phyloP scores from a whole-genome alignment of 805 yeast genomes.

The Priceomyces melissophilus region DNA sequence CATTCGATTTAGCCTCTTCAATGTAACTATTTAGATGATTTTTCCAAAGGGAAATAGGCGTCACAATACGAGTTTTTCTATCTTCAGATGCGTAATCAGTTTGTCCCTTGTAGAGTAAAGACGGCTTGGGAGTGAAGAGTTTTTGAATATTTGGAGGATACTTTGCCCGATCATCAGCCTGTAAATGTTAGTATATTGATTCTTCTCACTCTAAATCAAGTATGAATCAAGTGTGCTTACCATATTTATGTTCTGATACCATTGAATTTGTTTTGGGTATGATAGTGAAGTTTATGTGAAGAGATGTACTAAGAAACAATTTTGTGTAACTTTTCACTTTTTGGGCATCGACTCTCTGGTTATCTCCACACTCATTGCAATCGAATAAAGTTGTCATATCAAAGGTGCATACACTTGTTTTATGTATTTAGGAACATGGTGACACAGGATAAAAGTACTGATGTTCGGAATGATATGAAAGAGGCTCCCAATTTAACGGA shows the following conservation, averaged over 20 bases:
- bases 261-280: background rate
- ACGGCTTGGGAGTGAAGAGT: constrained; percentile 57
- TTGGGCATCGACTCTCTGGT: no score
- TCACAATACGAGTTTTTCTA: constrained; percentile 45
- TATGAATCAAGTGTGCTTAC: background rate
- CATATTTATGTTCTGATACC: background rate
- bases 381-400: no score
- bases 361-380: no score
- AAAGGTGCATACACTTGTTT: no score
- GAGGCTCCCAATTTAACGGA: constrained; percentile 13
- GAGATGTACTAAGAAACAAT: no score
- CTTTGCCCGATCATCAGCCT: constrained; percentile 20
- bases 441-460: background rate
- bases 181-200: constrained; percentile 2
- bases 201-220: background rate
- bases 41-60: constrained; percentile 42
- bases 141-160: constrained; percentile 44
- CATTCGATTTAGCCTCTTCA: constrained; percentile 13
- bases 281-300: no score
- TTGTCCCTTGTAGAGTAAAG: constrained; percentile 48
- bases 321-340: no score
- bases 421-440: background rate
- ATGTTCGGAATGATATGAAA: no score
- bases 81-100: constrained; percentile 47
- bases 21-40: constrained; percentile 24